A percentile compares a stretch with the other conserved stretches of the same genome.
These are phyloP conservation scores for Fusarium luffae DNA, from an alignment of 2,329 filamentous ascomycete species.

Conservation along the genomic window DNA sequence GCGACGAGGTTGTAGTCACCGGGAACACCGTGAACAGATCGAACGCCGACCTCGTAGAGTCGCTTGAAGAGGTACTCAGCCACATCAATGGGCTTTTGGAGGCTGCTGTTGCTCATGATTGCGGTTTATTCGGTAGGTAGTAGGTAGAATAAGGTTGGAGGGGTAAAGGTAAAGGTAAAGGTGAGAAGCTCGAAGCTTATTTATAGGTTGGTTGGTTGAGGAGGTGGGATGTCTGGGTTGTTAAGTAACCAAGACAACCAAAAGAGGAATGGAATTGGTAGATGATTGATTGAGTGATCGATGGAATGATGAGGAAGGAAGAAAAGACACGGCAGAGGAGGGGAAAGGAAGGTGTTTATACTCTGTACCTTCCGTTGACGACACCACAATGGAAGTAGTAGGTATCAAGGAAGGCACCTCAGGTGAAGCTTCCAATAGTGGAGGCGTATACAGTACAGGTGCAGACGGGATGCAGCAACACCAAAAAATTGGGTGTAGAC, in stretches of 20 bases:
- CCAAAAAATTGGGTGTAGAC: conserved; percentile 18
- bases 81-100: conserved; percentile 66
- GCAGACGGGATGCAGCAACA: background rate
- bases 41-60: conserved; percentile 71
- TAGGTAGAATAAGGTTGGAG: conserved; percentile 15
- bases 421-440: conserved; percentile 6
- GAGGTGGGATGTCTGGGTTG: conserved; percentile 23
- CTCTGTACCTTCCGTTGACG: conserved; percentile 16
- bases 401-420: background rate
- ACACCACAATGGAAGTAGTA: conserved; percentile 1
- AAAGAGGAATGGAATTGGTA: conserved; percentile 33
- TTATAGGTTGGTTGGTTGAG: conserved; percentile 9
- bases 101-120: conserved; percentile 43
- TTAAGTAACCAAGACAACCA: conserved; percentile 36
- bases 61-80: conserved; percentile 76
- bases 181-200: conserved; percentile 19
- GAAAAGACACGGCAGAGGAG: conserved; percentile 29
- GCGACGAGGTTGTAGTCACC: conserved; percentile 79
- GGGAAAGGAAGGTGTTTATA: conserved; percentile 42
- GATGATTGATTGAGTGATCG: conserved; percentile 28
- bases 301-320: conserved; percentile 36
- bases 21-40: conserved; percentile 75
- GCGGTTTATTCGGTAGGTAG: conserved; percentile 4
- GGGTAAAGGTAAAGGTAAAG: conserved; percentile 6
- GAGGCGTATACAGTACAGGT: background rate